A percentile compares a stretch with the other conserved stretches of the same genome.
These are phyloP conservation scores for Alternaria novae-zelandiae DNA, from an alignment of 2,329 filamentous ascomycete genomes.

Conservation along the genomic window DNA sequence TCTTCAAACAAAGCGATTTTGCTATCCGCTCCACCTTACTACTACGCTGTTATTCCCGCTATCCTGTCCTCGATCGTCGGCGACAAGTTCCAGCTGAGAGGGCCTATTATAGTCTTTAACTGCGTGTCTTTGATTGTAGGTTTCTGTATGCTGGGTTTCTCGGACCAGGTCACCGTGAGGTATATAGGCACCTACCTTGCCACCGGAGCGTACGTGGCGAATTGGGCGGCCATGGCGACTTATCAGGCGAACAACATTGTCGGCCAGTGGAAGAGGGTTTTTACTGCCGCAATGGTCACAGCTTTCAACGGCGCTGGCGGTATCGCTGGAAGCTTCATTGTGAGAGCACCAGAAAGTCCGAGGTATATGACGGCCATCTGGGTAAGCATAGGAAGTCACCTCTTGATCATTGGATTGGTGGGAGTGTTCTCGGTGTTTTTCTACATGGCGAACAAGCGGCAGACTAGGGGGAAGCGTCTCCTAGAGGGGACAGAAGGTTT, in stretches of 20 bases:
- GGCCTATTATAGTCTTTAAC: constrained; percentile 70
- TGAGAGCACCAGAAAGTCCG: constrained; percentile 66
- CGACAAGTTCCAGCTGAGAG: constrained; percentile 66
- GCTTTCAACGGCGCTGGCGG: constrained; percentile 69
- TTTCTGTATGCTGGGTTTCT: constrained; percentile 70
- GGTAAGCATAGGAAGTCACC: constrained; percentile 67
- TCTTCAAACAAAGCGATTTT: constrained; percentile 58
- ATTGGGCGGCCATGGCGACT: constrained; percentile 69
- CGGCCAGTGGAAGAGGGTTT: constrained; percentile 69
- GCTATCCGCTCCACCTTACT: constrained; percentile 71
- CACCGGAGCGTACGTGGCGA: constrained; percentile 71
- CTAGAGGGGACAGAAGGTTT: constrained; percentile 60
- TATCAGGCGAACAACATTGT: constrained; percentile 59
- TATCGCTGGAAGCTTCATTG: constrained; percentile 71
- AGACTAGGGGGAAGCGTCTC: constrained; percentile 54
- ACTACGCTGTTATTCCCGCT: constrained; percentile 69
- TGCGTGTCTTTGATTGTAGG: constrained; percentile 66
- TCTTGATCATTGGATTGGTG: constrained; percentile 64
- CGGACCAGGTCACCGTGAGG: constrained; percentile 64
- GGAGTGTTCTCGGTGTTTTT: constrained; percentile 61
- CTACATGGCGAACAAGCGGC: constrained; percentile 57
- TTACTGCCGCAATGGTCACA: constrained; percentile 65
- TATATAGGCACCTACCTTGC: constrained; percentile 71
- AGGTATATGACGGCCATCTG: constrained; percentile 70
- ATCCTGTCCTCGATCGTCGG: constrained; percentile 67